These are phyloP conservation scores for Globisporangium echinulatum DNA, from an alignment of 352 stramenopile species.

Conservation along the genomic window DNA sequence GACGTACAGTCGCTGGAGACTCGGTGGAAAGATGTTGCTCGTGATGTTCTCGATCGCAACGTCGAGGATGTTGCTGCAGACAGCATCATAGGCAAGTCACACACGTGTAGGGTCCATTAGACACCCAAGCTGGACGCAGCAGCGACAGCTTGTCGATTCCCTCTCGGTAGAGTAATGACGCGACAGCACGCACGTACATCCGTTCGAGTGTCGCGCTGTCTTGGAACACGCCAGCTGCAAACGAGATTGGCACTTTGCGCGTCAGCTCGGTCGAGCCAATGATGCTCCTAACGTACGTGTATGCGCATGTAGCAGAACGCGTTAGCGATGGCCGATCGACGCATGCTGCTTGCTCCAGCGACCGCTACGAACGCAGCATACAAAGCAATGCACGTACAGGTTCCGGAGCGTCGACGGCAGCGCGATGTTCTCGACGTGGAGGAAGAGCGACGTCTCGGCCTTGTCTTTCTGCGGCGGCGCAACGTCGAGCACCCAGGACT, in stretches of 20 bases:
- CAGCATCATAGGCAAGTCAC: not conserved
- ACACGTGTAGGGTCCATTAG: not conserved
- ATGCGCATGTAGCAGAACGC: not conserved
- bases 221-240: constrained; percentile 41
- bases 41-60: constrained; percentile 54
- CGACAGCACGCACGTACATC: constrained; percentile 24
- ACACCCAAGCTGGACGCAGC: not conserved
- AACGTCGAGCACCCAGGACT: constrained; percentile 50
- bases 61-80: constrained; percentile 42
- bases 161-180: not conserved
- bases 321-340: too few relatives aligned
- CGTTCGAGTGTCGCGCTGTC: constrained; percentile 35
- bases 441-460: constrained; percentile 51
- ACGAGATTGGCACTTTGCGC: constrained; percentile 52
- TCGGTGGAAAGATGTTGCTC: constrained; percentile 56
- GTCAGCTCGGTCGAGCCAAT: constrained; percentile 42
- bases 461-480: constrained; percentile 63
- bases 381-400: constrained; percentile 29
- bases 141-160: too few relatives aligned
- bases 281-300: constrained; percentile 30
- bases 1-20: constrained; percentile 47
- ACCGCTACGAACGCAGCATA: not conserved
- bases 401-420: constrained; percentile 50
- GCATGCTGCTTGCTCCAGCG: too few relatives aligned
- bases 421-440: constrained; percentile 38